phyloP scores from a whole-genome alignment of 352 stramenopile species.

The Phytopythium vexans region DNA sequence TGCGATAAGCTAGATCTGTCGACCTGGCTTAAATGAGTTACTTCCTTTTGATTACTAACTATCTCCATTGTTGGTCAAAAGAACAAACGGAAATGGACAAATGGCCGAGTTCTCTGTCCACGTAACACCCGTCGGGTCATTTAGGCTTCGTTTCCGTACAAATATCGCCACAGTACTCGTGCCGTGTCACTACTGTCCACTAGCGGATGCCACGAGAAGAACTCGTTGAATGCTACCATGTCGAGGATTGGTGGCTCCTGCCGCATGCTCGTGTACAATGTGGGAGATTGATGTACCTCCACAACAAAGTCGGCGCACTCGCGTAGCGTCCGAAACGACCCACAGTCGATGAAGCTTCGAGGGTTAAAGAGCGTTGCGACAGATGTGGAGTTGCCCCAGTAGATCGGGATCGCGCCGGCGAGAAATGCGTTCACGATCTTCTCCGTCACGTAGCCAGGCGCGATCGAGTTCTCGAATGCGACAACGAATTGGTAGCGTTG shows the following conservation, averaged over 20 bases:
- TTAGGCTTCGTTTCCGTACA: not conserved
- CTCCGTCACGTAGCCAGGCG: constrained; percentile 55
- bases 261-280: constrained; percentile 35
- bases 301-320: constrained; percentile 34
- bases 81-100: too few species aligned
- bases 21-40: not conserved
- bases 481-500: constrained; percentile 60
- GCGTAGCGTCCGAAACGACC: constrained; percentile 26
- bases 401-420: constrained; percentile 53
- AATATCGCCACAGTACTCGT: not conserved
- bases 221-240: constrained; percentile 18
- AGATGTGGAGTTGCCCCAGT: constrained; percentile 41
- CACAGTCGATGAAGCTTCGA: constrained; percentile 53
- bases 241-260: constrained; percentile 30
- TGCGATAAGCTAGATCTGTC: not conserved
- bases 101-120: too few species aligned
- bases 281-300: constrained; percentile 25
- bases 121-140: too few species aligned
- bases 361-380: constrained; percentile 41
- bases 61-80: too few species aligned
- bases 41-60: not conserved
- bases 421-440: constrained; percentile 65
- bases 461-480: constrained; percentile 57
- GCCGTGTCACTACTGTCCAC: constrained; percentile 13
- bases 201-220: constrained; percentile 43